Evolutionary conservation across 2,329 filamentous ascomycete genomes (phyloP).

Genomic region (Stemphylium beticola): DNA sequence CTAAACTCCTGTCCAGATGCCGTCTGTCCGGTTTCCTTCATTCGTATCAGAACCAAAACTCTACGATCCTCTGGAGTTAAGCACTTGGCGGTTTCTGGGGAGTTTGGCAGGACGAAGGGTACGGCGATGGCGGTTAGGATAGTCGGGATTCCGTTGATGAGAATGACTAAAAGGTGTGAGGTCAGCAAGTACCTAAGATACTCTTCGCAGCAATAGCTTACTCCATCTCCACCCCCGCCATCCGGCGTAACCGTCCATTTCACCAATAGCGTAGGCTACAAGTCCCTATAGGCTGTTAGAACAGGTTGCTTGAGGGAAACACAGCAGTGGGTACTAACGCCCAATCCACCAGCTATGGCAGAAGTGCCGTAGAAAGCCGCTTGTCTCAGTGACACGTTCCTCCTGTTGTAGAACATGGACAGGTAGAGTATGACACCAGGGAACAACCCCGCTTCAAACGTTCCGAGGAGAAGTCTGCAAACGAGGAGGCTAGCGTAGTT

Average conservation of each 20-base stretch:
- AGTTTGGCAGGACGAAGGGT: constrained; percentile 61
- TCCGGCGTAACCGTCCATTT: constrained; percentile 29
- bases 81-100: constrained; percentile 44
- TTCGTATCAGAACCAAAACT: constrained; percentile 25
- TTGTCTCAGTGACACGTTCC: constrained; percentile 57
- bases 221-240: constrained; percentile 39
- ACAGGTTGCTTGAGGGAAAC: neutral
- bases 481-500: constrained; percentile 36
- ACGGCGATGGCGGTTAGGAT: constrained; percentile 51
- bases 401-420: constrained; percentile 37
- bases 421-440: constrained; percentile 37
- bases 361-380: constrained; percentile 62
- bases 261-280: constrained; percentile 37
- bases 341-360: constrained; percentile 61
- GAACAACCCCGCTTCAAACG: constrained; percentile 38
- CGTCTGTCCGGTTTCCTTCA: constrained; percentile 53
- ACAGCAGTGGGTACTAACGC: constrained; percentile 27
- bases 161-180: constrained; percentile 18
- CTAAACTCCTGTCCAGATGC: constrained; percentile 54
- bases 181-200: neutral
- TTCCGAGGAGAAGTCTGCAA: constrained; percentile 36
- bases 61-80: constrained; percentile 33
- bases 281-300: constrained; percentile 17
- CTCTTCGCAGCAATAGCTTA: neutral
- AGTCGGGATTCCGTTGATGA: constrained; percentile 41